phyloP scores from a whole-genome alignment of 331 rosid genomes.

The Pyrus hybrid region DNA sequence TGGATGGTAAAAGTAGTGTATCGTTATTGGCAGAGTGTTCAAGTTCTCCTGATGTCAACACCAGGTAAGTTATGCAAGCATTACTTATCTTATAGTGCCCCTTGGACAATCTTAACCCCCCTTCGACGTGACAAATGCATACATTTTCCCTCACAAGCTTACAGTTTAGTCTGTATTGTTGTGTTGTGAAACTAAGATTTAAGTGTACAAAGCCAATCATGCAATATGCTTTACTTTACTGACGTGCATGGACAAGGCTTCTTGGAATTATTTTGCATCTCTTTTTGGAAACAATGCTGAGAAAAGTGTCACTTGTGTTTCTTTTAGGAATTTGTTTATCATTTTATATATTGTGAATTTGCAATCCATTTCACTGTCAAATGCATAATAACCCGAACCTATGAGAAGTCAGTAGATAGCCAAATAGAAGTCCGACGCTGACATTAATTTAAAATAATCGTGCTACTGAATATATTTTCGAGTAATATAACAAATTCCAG shows the following conservation, averaged over 20 bases:
- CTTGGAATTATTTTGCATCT: neutral
- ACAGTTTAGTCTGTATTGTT: neutral
- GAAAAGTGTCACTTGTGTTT: neutral
- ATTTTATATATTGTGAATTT: too few relatives aligned
- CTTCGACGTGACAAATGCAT: neutral
- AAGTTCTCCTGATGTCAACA: constrained; percentile 79
- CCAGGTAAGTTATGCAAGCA: constrained; percentile 46
- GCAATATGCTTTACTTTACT: neutral
- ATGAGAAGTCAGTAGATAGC: neutral
- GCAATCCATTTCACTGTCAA: too few relatives aligned
- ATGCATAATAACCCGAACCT: neutral
- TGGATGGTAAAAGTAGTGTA: constrained; percentile 89
- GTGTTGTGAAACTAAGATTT: neutral
- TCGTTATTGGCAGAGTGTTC: constrained; percentile 81
- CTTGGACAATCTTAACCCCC: neutral
- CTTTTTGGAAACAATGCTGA: neutral
- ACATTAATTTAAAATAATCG: neutral
- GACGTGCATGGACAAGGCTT: neutral
- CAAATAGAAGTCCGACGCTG: neutral
- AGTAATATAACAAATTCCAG: neutral
- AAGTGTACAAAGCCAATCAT: neutral
- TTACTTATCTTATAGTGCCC: neutral
- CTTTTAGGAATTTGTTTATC: neutral
- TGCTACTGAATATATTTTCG: neutral
- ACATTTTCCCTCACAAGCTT: neutral